Evolutionary conservation across 2,329 filamentous ascomycete species (phyloP).

Genomic region (Apiospora pterosperma): DNA sequence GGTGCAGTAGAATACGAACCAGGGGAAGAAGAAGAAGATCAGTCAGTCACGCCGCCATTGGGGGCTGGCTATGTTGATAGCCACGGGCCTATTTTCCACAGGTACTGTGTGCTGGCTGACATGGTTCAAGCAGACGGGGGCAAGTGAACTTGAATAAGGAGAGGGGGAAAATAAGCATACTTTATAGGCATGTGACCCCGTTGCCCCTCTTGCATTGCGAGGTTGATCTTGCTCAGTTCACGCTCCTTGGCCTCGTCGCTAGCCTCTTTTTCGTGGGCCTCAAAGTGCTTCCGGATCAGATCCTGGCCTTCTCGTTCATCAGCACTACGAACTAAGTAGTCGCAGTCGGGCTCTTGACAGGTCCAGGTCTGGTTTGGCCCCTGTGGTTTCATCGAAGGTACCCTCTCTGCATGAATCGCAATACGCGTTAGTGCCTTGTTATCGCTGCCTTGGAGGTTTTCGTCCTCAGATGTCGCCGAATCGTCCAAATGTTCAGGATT

Average conservation of each 20-base stretch:
- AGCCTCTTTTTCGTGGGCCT: conserved; percentile 55
- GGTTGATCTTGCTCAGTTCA: conserved; percentile 37
- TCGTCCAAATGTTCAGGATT: background rate
- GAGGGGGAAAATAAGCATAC: conserved; percentile 42
- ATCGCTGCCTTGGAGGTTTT: conserved; percentile 2
- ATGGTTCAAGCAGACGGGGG: background rate
- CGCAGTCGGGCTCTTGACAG: conserved; percentile 62
- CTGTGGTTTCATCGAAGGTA: conserved; percentile 45
- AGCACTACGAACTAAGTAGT: conserved; percentile 61
- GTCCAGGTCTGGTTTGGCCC: conserved; percentile 63
- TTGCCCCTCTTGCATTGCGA: conserved; percentile 53
- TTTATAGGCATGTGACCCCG: conserved; percentile 53
- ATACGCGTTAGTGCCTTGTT: conserved; percentile 23
- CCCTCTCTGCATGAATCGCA: conserved; percentile 45
- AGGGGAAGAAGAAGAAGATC: background rate
- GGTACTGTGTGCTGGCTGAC: background rate
- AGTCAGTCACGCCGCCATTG: background rate
- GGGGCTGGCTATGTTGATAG: background rate
- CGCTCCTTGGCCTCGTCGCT: conserved; percentile 36
- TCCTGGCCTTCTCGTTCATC: conserved; percentile 51
- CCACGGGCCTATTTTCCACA: background rate
- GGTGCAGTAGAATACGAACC: background rate
- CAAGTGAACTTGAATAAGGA: conserved; percentile 19
- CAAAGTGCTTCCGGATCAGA: conserved; percentile 59
- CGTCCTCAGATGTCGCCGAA: conserved; percentile 5